Evolutionary conservation across 169 alveolate genomes (phyloP), one percentile per base, ranked within the genome.

Genomic region (Cytauxzoon felis): DNA sequence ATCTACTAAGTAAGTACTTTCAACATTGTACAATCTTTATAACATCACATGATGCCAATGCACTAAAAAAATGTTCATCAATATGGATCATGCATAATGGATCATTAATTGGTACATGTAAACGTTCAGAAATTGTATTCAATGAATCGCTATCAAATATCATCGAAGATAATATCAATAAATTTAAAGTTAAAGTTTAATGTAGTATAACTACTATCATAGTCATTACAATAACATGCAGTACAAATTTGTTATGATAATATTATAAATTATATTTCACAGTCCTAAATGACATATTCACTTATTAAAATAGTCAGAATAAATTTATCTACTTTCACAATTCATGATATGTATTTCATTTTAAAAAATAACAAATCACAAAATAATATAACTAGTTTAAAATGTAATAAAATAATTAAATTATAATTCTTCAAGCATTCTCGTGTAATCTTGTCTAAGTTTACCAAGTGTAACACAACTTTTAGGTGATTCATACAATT

Each of bases 21-120:
- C 57, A 29, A 40, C 85, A 75, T 52, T 75, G 85, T 36, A 64
- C 85, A 18, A 75, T 73, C 13, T 64, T 75, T 67, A 75, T 75
- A 24, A 73, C 68, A 33, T 63, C 85, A n/a, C 85, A 75, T 30
- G 85, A 75, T 60, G 18, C 9, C 23, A 63, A 65, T 59, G 78
- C 75, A 29, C 75, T 75, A 26, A 52, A 42, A 57, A 11, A 62
- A 38, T 72, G 83, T 40, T 62, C 68, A 11, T 29, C 26, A 7
- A 18, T 60, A 34, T 60, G 71, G 71, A 60, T 60, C 2, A 40
- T 60, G 1, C 26, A 24, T 24, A 49, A 29, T 18, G 71, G 71
- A 36, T 29, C 29, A n/a, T 34, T 60, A 5, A 48, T 60, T 16
- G 40, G 24, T 34, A 56, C 66, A 4, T 56, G 66, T 19, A 41